Base-by-base conservation (phyloP, 202 grass and related monocot genomes). In the Schoenoplectus triqueter region DNA sequence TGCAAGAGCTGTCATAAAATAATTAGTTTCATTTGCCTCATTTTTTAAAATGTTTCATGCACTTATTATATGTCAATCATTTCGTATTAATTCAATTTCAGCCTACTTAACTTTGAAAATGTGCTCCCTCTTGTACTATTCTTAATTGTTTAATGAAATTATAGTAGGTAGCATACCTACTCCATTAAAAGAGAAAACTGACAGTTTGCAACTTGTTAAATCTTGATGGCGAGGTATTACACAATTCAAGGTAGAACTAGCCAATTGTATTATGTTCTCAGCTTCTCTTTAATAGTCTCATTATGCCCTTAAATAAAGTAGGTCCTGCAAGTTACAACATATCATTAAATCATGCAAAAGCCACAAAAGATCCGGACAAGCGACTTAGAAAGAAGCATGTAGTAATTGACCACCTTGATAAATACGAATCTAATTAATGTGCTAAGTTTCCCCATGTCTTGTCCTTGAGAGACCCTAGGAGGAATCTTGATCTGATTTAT, bases 401-500 rank as follows among this genome's bases (percentile, higher is more conserved):
- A 61, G 14, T 10, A 79, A 59, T 82, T 71, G 81, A 83, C 81
- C 66, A 70, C 81, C 65, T 83, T 68, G 81, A 83, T 83, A 83
- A 83, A 70, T 83, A 48, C 42, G 65, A 71, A 83, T 65, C 14
- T 69, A 83, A 83, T 83, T 42, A 83, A 83, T 69, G 81, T 70
- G 81, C 22, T 45, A 71, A 83, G 64, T 18, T 83, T 83, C 66
- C 81, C 81, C 13, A 83, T 83, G 47, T 17, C 48, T 55, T 83
- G 81, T 69, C 81, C 15, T 56, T 83, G 81, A 8, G 10, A 71
- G 20, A 69, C 46, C 81, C 81, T 55, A 83, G 81, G 67, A 69
- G 81, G 81, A 83, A 83, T 83, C 81, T 83, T 83, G 81, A 83
- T 83, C 81, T 69, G 81, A 69, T 83, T 70, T 83, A 18, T 83